phyloP scores from a whole-genome alignment of 2,329 filamentous ascomycete genomes.

The Pyrenochaeta sp. region DNA sequence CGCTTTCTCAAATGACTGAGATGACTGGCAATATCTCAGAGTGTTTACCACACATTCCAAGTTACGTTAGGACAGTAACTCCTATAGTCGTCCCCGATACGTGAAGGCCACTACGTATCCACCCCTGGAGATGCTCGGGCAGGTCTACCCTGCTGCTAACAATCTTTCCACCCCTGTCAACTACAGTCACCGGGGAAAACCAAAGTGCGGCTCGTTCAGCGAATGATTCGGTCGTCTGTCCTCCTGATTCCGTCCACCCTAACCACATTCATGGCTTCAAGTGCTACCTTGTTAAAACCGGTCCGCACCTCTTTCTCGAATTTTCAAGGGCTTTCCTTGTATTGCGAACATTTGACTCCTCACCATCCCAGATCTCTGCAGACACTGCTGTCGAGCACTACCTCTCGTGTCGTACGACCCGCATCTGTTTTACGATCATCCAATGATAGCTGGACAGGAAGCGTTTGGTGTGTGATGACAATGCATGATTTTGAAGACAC shows the following conservation, averaged over 20 bases:
- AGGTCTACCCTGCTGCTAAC: neutral
- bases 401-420: neutral
- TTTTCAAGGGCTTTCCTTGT: neutral
- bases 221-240: neutral
- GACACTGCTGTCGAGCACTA: neutral
- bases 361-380: neutral
- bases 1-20: neutral
- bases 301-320: neutral
- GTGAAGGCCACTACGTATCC: neutral
- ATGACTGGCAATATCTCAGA: neutral
- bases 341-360: neutral
- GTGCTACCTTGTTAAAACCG: neutral
- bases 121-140: neutral
- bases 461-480: constrained; percentile 1
- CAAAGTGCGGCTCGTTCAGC: neutral
- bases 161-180: neutral
- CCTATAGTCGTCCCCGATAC: neutral
- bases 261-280: neutral
- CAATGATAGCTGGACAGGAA: neutral
- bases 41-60: neutral
- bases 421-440: neutral
- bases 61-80: neutral
- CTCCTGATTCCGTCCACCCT: neutral
- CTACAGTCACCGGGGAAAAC: neutral
- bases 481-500: neutral